Base-by-base conservation (phyloP, 164 flowering plant species). In the Nymphaea colorata region DNA sequence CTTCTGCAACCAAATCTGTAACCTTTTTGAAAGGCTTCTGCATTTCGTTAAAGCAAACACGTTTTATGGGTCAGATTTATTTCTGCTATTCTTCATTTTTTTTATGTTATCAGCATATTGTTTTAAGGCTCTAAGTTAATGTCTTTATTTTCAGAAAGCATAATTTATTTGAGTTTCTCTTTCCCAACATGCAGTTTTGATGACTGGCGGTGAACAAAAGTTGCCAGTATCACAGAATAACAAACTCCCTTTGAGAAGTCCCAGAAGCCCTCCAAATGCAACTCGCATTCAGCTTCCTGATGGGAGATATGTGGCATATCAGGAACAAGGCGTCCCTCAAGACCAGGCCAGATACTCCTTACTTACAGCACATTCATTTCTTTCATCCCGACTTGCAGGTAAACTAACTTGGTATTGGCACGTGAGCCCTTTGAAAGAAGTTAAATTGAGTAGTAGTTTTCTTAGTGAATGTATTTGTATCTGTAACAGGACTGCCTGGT, bases 321-420 rank as follows among this genome's bases (percentile, higher is more conserved):
- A 68, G 14, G 96, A 87, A 72, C 76, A 62, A 67, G 99, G 99
- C 59, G 91, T 91, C 71, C 73, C 91, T 44, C 85, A 85, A 55
- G 83, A 81, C 66, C 82, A 73, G 76, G 96, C 99, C 68, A 80
- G 98, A 77, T 80, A 71, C 76, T 80, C 94, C 44, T 42, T 91
- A 55, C 76, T 91, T 57, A 72, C 83, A 51, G 84, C 95, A 15
- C 99, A 91, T 79, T 75, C 87, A 64, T 94, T 94, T 75, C 96
- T 94, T 74, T 91, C 95, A 41, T 91, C 99, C 17, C 74, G 99
- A 51, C 85, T 90, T 69, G 86, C 90, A 79, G 98, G 98, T 91
- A 78, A 55, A 64, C 18, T 41, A 53, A 42, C 62, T 59, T 73
- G 12, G 0, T 47, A 14, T 7, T 47, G 3, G 55, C 55, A 47